These are phyloP conservation scores for Stemphylium lycopersici DNA, from an alignment of 2,329 filamentous ascomycete genomes.

Conservation along the genomic window DNA sequence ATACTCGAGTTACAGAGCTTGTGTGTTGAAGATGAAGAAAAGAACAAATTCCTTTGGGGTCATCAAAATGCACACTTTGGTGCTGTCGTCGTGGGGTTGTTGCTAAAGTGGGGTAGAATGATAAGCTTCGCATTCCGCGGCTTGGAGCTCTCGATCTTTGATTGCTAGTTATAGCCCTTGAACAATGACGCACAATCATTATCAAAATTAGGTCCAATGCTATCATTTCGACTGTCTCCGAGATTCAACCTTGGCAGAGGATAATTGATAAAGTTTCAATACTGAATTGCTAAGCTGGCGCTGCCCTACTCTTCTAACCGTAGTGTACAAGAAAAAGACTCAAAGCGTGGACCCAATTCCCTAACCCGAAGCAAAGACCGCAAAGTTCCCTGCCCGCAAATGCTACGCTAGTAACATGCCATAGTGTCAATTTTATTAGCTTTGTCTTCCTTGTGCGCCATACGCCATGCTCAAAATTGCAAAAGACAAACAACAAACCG, in stretches of 20 bases:
- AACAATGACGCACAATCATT: no score
- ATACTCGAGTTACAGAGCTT: constrained; percentile 11
- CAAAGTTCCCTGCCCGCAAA: constrained; percentile 8
- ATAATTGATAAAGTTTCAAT: neutral
- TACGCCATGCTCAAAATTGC: constrained; percentile 16
- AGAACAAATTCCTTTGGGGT: neutral
- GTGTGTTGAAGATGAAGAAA: neutral
- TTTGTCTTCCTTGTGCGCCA: constrained; percentile 12
- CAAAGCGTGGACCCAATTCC: neutral
- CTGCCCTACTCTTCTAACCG: neutral
- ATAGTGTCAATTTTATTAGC: constrained; percentile 14
- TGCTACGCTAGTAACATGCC: constrained; percentile 11
- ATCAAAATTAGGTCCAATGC: no score
- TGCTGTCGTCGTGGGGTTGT: neutral
- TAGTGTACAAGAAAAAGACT: neutral
- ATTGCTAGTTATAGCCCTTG: no score
- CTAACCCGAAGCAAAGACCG: neutral
- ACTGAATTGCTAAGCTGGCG: neutral
- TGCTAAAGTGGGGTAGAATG: constrained; percentile 1
- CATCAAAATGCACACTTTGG: neutral
- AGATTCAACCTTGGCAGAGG: neutral
- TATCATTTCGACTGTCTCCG: no score
- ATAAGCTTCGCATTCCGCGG: no score
- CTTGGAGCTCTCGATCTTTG: no score
- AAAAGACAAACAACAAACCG: neutral